A percentile compares a stretch with the other conserved stretches of the same genome.
phyloP scores from a whole-genome alignment of 108 stramenopile species.

The Poteriospumella lacustris region DNA sequence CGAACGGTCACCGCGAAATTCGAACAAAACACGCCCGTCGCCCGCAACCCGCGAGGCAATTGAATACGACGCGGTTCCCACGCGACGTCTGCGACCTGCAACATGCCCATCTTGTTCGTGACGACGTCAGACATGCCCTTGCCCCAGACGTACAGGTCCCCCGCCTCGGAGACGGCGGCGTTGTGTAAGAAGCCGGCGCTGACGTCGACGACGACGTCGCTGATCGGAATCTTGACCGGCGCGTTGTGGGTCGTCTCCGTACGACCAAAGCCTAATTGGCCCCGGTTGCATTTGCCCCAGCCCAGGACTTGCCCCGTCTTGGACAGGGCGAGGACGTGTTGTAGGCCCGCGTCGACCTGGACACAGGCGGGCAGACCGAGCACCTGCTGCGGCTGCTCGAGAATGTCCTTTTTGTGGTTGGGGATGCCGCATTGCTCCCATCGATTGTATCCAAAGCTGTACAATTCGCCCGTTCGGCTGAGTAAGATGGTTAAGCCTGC shows the following conservation, averaged over 20 bases:
- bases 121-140: constrained; percentile 19
- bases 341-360: not conserved
- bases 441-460: not conserved
- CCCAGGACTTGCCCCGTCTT: not conserved
- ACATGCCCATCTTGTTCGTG: not conserved
- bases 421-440: constrained; percentile 12
- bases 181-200: constrained; percentile 73
- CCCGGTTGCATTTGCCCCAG: not conserved
- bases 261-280: not conserved
- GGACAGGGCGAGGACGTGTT: not conserved
- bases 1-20: not conserved
- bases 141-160: constrained; percentile 83
- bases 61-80: not conserved
- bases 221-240: not conserved
- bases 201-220: constrained; percentile 51
- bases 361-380: not conserved
- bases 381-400: not conserved
- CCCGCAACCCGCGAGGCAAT: not conserved
- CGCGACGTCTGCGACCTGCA: not conserved
- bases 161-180: constrained; percentile 71
- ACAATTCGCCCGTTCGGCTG: not conserved
- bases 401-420: not conserved
- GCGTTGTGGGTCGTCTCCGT: not conserved
- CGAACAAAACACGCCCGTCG: not conserved
- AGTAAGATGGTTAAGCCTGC: not conserved